Base-by-base conservation (phyloP, 2,329 filamentous ascomycete genomes). In the Zymoseptoria ardabiliae region DNA sequence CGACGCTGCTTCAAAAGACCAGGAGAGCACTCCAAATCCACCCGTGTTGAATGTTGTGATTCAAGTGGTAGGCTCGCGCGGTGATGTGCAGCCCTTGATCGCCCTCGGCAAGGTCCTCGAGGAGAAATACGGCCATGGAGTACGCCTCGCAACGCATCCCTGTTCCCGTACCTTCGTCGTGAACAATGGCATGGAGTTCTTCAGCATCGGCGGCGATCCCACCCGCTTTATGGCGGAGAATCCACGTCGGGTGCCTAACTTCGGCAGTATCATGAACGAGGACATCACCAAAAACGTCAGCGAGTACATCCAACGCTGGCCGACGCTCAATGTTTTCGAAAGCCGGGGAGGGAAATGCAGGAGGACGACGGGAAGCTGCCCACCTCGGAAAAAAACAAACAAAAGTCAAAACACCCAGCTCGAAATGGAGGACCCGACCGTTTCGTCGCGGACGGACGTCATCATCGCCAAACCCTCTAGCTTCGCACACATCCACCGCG, bases 301-400 rank as follows among this genome's bases (percentile, higher is more conserved):
- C 60, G 82, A 90, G 61, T 92, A 94, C 62, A 77, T 96, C 17
- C 78, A 88, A 22, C 91, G 91, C 0, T 94, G 89, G 89, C 68
- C 96, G 91, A 91, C 81, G 87, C 67, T 91, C 90, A 0, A 0
- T 96, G 91, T 70, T 87, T 90, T 65, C n/a, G n/a, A 88, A 95
- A 74, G 82, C 86, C 5, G 89, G 89, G 1, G 81, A 93, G 69
- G 90, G 89, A 0, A 0, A 66, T 78, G 71, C 71, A 71, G 2
- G 62, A 68, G 8, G 65, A 66, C 52, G 72, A n/a, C n/a, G n/a
- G n/a, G n/a, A 67, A 8, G 66, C 66, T 17, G 71, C 73, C 73
- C 59, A 64, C 71, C 8, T 72, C 79, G 5, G 71, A 85, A 10
- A 81, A 85, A 60, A 76, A 78, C 55, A 77, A 76, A 76, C 76